Base-by-base conservation (phyloP, 202 grass and related monocot genomes). In the Digitaria exilis region DNA sequence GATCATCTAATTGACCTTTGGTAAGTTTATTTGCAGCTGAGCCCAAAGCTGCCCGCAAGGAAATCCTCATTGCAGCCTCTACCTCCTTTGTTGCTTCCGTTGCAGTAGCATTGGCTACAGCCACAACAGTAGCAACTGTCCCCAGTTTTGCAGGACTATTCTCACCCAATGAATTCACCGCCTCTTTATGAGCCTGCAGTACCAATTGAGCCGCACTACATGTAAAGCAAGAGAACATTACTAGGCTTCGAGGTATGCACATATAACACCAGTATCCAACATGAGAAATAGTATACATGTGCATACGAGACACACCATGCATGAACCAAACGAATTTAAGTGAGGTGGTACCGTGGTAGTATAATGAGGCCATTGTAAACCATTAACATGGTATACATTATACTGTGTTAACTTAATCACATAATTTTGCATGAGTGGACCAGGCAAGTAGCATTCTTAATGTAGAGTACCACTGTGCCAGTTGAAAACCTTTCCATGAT, bases 11-110 rank as follows among this genome's bases (percentile, higher is more conserved):
- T 79, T 92, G 91, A 81, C 87, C 91, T 87, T 92, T 90, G 26
- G 44, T 89, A 79, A 89, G 59, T 60, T 90, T 96, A 86, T 93
- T 94, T 71, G 83, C 70, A 67, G 81, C 56, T 80, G 89, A 96
- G 28, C 84, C 86, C 86, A 99, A 65, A 88, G 96, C 89, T 34
- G 83, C 81, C 80, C 43, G 71, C 80, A 99, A 67, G 28, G 96
- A 96, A 59, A 94, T 89, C 83, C 87, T 96, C 91, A 96, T 90
- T 55, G 91, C 93, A 66, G 93, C 89, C 70, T 99, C 96, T 77
- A 99, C 88, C 77, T 99, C 96, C 80, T 94, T 99, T 41, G 93
- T 90, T 71, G 96, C 93, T 85, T 99, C 93, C 71, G 80, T 75
- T 84, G 93, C 93, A 87, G 91, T 85, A 30, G 93, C 81, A 76